Evolutionary conservation across 495 filamentous ascomycete genomes (phyloP).

Genomic region (Lasiosphaeria miniovina): DNA sequence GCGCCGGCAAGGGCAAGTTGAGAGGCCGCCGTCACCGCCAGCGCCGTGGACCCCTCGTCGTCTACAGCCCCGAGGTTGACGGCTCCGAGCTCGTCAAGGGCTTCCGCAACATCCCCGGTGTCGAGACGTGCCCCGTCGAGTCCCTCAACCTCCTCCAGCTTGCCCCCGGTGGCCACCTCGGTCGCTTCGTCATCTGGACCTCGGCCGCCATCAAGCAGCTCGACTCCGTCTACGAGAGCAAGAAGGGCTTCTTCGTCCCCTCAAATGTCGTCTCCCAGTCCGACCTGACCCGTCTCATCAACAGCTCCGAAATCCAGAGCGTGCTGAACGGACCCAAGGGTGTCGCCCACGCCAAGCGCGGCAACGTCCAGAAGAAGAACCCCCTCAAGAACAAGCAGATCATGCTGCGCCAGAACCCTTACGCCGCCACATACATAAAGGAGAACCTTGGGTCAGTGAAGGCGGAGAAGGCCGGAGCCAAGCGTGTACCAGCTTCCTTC

Average conservation of each 20-base stretch:
- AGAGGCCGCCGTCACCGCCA: constrained; percentile 92
- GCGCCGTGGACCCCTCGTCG: constrained; percentile 91
- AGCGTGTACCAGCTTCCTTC: constrained; percentile 35
- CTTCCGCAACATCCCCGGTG: constrained; percentile 97
- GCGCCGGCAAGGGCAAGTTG: constrained; percentile 97
- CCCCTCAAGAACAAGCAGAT: constrained; percentile 97
- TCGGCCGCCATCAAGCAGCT: constrained; percentile 94
- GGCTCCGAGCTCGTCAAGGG: constrained; percentile 86
- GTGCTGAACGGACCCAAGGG: constrained; percentile 88
- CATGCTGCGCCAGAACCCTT: constrained; percentile 94
- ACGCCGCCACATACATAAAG: constrained; percentile 82
- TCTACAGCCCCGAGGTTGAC: constrained; percentile 92
- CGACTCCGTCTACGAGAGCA: constrained; percentile 93
- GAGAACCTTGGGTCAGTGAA: constrained; percentile 49
- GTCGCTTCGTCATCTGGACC: constrained; percentile 98
- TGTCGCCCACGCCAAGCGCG: constrained; percentile 84
- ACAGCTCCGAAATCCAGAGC: constrained; percentile 95
- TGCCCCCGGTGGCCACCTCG: constrained; percentile 96
- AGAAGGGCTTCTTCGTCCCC: constrained; percentile 97
- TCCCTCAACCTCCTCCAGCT: constrained; percentile 98
- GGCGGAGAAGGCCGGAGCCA: constrained; percentile 38
- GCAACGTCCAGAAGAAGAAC: constrained; percentile 97
- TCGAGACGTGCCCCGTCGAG: constrained; percentile 94
- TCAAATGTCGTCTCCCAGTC: constrained; percentile 84
- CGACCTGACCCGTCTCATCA: constrained; percentile 94